These are phyloP conservation scores for Melastoma malabathricum DNA, from an alignment of 345 rosid species.

Conservation along the genomic window DNA sequence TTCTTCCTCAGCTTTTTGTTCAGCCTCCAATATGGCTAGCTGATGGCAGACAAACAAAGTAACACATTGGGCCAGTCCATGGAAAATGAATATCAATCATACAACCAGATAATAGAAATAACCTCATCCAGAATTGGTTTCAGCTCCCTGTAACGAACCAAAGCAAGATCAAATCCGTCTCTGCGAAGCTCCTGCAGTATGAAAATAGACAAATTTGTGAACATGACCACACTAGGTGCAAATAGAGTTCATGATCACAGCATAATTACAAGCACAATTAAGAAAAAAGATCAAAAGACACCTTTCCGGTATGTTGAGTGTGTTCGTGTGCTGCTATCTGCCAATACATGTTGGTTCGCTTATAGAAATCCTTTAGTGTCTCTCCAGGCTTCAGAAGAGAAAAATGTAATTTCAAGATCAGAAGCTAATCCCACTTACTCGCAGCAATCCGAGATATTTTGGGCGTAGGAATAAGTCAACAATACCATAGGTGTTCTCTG, in stretches of 20 bases:
- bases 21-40: slow-evolving; percentile 77
- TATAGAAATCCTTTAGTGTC: slow-evolving; percentile 79
- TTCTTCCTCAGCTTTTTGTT: slow-evolving; percentile 88
- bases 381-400: slow-evolving; percentile 71
- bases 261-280: not conserved
- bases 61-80: not conserved
- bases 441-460: not conserved
- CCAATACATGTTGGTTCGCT: slow-evolving; percentile 87
- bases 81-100: not conserved
- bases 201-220: slow-evolving; percentile 10
- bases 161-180: slow-evolving; percentile 95
- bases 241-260: too few relatives aligned
- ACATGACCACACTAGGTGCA: not conserved
- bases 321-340: slow-evolving; percentile 99
- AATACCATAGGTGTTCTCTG: slow-evolving; percentile 87
- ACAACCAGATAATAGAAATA: slow-evolving; percentile 6
- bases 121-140: slow-evolving; percentile 96
- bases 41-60: slow-evolving; percentile 8
- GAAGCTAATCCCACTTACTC: too few relatives aligned
- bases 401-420: not conserved
- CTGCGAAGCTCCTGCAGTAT: slow-evolving; percentile 68
- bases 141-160: slow-evolving; percentile 71
- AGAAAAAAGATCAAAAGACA: slow-evolving; percentile 13
- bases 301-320: slow-evolving; percentile 98
- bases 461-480: not conserved